These are phyloP conservation scores for Avena atlantica DNA, from an alignment of 176 grass and related monocot genomes.

Conservation along the genomic window DNA sequence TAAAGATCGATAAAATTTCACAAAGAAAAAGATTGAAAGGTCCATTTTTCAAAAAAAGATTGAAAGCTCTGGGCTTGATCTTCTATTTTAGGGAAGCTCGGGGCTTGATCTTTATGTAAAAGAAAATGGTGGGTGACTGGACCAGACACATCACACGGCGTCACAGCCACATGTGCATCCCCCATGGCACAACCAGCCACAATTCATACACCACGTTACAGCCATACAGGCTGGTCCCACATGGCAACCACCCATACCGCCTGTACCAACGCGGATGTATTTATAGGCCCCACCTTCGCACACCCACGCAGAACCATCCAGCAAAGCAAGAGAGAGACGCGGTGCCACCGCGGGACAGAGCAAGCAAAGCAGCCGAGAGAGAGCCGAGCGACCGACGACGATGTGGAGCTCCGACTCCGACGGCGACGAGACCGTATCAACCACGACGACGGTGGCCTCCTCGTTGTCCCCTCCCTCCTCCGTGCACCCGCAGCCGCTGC, in stretches of 20 bases:
- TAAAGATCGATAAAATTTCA: too few species aligned
- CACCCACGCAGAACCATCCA: not conserved
- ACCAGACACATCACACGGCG: not conserved
- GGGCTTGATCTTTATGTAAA: too few species aligned
- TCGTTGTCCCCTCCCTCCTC: not conserved
- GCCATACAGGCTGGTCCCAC: not conserved
- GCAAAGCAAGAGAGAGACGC: not conserved
- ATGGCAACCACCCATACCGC: not conserved
- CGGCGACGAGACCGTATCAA: slow-evolving; percentile 14
- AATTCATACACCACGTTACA: not conserved
- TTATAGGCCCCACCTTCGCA: slow-evolving; percentile 8
- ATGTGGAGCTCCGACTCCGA: slow-evolving; percentile 54
- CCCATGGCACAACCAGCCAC: slow-evolving; percentile 19
- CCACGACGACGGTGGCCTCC: not conserved
- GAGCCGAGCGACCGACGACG: not conserved
- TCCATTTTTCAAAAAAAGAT: too few species aligned
- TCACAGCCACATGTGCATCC: slow-evolving; percentile 1
- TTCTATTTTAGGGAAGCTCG: too few species aligned
- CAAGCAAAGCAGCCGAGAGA: too few species aligned
- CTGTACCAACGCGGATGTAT: not conserved
- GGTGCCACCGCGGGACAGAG: not conserved
- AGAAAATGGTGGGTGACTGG: not conserved
- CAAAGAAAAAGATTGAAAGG: too few species aligned
- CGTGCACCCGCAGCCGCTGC: not conserved
- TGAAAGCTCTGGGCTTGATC: too few species aligned